These are phyloP conservation scores for Aureobasidium musti DNA, from an alignment of 2,329 filamentous ascomycete genomes.

Conservation along the genomic window DNA sequence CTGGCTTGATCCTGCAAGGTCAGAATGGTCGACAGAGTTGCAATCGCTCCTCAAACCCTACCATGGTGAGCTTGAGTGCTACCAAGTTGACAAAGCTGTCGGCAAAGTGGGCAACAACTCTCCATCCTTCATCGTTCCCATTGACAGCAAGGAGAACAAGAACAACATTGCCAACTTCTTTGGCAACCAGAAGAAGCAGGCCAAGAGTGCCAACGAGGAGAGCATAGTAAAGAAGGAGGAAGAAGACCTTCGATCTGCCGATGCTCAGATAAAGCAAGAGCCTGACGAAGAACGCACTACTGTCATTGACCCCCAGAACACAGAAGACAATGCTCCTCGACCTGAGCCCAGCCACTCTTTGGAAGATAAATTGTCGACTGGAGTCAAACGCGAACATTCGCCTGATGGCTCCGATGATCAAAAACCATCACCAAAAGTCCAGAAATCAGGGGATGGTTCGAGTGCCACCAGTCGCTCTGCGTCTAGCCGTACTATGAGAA, in stretches of 20 bases:
- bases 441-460: constrained; percentile 34
- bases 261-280: constrained; percentile 44
- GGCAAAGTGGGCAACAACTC: constrained; percentile 94
- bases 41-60: constrained; percentile 80
- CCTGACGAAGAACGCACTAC: constrained; percentile 48
- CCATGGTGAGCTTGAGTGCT: constrained; percentile 75
- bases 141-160: constrained; percentile 86
- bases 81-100: constrained; percentile 83
- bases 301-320: constrained; percentile 46
- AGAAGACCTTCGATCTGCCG: constrained; percentile 37
- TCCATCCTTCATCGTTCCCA: constrained; percentile 75
- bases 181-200: constrained; percentile 56
- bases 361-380: constrained; percentile 37
- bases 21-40: constrained; percentile 75
- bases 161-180: constrained; percentile 95
- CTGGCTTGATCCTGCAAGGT: constrained; percentile 75
- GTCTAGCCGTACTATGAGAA: constrained; percentile 51
- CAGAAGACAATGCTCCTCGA: constrained; percentile 56
- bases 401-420: constrained; percentile 40
- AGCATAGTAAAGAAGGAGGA: constrained; percentile 39
- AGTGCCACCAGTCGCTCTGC: constrained; percentile 24
- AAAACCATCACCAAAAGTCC: constrained; percentile 45
- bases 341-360: constrained; percentile 43
- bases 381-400: constrained; percentile 54
- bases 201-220: constrained; percentile 41